Evolutionary conservation across 306 rosid genomes (phyloP).

Genomic region (barrel medic (Medicago truncatula)): MtrunA17r5.0-ANR NC_053044.1:38774001-38774500

Average conservation of each 20-base stretch:
- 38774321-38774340: conserved; percentile 19
- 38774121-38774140: conserved; percentile 34
- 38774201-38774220: conserved; percentile 59
- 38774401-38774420: not conserved
- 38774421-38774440: no score
- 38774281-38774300: conserved; percentile 72
- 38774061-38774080: conserved; percentile 12
- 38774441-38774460: no score
- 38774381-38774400: not conserved
- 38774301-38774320: conserved; percentile 88
- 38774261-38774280: conserved; percentile 76
- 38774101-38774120: conserved; percentile 2
- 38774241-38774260: conserved; percentile 62
- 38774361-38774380: not conserved
- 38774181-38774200: conserved; percentile 20
- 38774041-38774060: conserved; percentile 15
- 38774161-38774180: not conserved
- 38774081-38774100: conserved; percentile 25
- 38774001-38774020: not conserved
- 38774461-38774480: not conserved
- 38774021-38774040: conserved; percentile 3
- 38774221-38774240: conserved; percentile 72
- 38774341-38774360: conserved; percentile 8
- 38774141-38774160: conserved; percentile 22
- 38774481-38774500: not conserved